Conservation (phyloP, 2,329 filamentous ascomycete genomes). For the Bipolaris gigantea region DNA sequence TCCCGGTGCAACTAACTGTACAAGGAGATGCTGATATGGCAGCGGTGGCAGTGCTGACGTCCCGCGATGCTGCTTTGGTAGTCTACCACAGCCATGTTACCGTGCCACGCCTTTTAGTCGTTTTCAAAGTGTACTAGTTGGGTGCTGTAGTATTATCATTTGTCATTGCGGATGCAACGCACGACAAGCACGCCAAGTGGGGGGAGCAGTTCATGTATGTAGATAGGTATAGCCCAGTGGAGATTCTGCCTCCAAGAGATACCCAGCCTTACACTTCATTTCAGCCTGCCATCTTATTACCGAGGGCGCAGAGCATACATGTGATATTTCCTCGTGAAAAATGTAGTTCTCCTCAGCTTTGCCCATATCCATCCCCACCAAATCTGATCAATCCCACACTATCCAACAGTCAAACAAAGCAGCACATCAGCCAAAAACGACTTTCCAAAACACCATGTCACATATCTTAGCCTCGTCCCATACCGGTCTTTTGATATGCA, state of each 20-base stretch:
- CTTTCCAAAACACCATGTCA: too few relatives aligned
- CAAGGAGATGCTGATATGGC: slow-evolving; percentile 30
- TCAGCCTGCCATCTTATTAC: too few relatives aligned
- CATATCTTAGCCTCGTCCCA: too few relatives aligned
- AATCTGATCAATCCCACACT: too few relatives aligned
- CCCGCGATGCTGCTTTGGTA: slow-evolving; percentile 7
- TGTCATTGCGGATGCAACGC: slow-evolving; percentile 1
- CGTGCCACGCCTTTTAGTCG: slow-evolving; percentile 6
- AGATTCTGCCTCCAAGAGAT: not conserved
- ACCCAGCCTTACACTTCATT: not conserved
- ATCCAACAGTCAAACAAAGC: too few relatives aligned
- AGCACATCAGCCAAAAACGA: too few relatives aligned
- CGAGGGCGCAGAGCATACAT: too few relatives aligned
- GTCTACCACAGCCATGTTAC: slow-evolving; percentile 6
- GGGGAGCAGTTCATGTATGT: not conserved
- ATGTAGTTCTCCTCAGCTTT: too few relatives aligned
- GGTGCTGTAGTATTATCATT: not conserved
- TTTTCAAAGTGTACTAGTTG: not conserved
- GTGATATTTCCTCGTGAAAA: too few relatives aligned
- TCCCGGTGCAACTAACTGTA: slow-evolving; percentile 26
- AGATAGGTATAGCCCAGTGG: not conserved
- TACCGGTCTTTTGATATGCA: too few relatives aligned
- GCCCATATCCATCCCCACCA: too few relatives aligned
- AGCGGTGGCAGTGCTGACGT: slow-evolving; percentile 39
- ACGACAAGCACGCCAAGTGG: slow-evolving; percentile 9